Conservation (phyloP, 495 filamentous ascomycete species). For the Lophium mytilinum region DNA sequence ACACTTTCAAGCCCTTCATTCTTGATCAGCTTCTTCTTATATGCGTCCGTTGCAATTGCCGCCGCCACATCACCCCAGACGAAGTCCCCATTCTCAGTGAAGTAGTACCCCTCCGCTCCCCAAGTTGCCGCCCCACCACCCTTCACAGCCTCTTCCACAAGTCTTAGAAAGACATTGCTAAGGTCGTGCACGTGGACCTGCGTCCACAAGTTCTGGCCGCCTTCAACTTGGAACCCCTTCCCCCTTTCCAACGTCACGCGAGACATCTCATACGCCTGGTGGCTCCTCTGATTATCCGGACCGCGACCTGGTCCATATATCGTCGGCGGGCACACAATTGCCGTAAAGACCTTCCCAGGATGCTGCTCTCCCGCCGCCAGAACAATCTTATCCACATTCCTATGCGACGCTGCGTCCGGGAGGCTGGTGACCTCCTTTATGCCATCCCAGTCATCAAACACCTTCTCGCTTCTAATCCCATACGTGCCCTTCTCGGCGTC, state of each 20-base stretch:
- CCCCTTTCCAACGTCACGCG: conserved; percentile 50
- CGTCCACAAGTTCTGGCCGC: conserved; percentile 63
- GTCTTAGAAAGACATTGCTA: conserved; percentile 51
- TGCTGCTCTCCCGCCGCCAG: conserved; percentile 37
- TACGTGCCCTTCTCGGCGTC: conserved; percentile 44
- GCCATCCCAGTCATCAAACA: conserved; percentile 50
- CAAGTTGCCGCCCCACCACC: conserved; percentile 58
- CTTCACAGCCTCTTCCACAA: conserved; percentile 57
- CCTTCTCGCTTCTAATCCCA: conserved; percentile 46
- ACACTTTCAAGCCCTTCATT: conserved; percentile 42
- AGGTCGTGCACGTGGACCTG: conserved; percentile 69
- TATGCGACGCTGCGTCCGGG: conserved; percentile 49
- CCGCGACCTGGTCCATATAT: conserved; percentile 74
- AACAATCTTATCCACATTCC: conserved; percentile 55
- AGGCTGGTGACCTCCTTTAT: conserved; percentile 49
- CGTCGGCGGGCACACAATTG: conserved; percentile 68
- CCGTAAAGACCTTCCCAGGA: conserved; percentile 49
- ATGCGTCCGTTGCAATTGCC: conserved; percentile 51
- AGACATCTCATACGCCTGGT: conserved; percentile 56
- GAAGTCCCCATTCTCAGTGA: conserved; percentile 62
- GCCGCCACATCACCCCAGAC: conserved; percentile 62
- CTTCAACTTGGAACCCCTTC: conserved; percentile 54
- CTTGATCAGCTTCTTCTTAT: conserved; percentile 55
- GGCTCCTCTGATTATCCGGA: conserved; percentile 56
- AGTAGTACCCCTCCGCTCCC: conserved; percentile 64